Base-by-base conservation (phyloP, 306 rosid genomes). In the Lablab purpureus region DNA sequence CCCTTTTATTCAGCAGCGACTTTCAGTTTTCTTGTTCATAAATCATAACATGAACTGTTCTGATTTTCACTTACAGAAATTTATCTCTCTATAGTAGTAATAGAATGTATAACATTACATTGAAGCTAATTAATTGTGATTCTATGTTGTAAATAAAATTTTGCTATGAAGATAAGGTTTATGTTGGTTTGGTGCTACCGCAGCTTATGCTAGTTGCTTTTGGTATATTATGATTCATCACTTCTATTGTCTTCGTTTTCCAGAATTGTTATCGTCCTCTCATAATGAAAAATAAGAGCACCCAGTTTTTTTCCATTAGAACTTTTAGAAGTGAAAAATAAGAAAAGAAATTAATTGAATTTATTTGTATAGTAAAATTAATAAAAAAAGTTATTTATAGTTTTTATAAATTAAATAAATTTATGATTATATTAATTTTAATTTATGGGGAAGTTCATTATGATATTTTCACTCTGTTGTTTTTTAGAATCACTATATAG, bases 121-220 rank as follows among this genome's bases (percentile, higher is more conserved):
- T 36, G 22, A 30, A 55, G 74, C 64, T 30, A 51, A 19, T 80
- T 28, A 51, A 80, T 68, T 76, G 43, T 37, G 74, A 65, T 76
- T 56, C 17, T 64, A 72, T 7, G 55, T 10, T 80, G 89, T 86
- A 58, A 51, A 75, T 70, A 75, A 64, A 73, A 17, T 68, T 78
- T 56, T 81, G 13, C 70, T 46, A 65, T 36, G 40, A 50, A 50
- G 45, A 10, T 3, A 37, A 52, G 47, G 58, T 66, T 27, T 71
- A 69, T 14, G 47, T 23, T 64, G 32, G 70, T 30, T 43, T 45
- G 62, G 67, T 49, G 34, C 28, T 19, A 58, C 37, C 64, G 19
- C 64, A 18, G 56, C 51, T 34, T 17, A 46, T 56, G 71, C 55
- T 3, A 32, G 8, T 46, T 23, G 69, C 54, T 50, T 63, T 36